Conservation (phyloP, 2,329 filamentous ascomycete genomes). For the Penicillium sp. region DNA sequence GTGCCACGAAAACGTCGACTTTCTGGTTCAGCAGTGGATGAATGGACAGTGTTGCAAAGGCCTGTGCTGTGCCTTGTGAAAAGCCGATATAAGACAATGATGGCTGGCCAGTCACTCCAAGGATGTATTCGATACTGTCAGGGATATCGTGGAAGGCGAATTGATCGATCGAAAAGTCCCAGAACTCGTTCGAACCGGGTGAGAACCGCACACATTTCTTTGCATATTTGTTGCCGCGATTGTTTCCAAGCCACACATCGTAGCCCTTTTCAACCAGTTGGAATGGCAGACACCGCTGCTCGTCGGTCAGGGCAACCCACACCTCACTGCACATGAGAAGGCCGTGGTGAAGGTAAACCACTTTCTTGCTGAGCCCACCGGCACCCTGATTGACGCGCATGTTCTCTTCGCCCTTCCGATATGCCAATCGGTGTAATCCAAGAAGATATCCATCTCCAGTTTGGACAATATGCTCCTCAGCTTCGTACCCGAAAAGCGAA, state of each 20-base stretch:
- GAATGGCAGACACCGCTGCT: conserved; percentile 84
- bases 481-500: conserved; percentile 84
- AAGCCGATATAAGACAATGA: conserved; percentile 96
- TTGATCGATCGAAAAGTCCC: conserved; percentile 98
- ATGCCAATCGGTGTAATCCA: conserved; percentile 84
- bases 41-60: conserved; percentile 89
- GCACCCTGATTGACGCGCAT: conserved; percentile 70
- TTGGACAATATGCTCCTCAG: conserved; percentile 94
- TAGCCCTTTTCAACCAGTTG: conserved; percentile 86
- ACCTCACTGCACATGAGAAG: conserved; percentile 99
- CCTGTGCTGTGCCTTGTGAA: conserved; percentile 94
- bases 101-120: conserved; percentile 77
- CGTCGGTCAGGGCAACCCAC: conserved; percentile 91
- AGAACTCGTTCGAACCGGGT: conserved; percentile 77
- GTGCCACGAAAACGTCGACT: conserved; percentile 92
- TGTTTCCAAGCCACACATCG: conserved; percentile 98
- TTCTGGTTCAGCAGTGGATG: conserved; percentile 90
- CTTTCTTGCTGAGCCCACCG: conserved; percentile 73
- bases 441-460: conserved; percentile 93
- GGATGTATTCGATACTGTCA: conserved; percentile 88
- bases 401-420: conserved; percentile 80
- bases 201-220: conserved; percentile 84
- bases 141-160: conserved; percentile 98
- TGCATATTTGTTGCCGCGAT: conserved; percentile 97
- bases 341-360: conserved; percentile 93